Evolutionary conservation across 1,139 yeast species (phyloP).

Genomic region (Yarrowia galli): DNA sequence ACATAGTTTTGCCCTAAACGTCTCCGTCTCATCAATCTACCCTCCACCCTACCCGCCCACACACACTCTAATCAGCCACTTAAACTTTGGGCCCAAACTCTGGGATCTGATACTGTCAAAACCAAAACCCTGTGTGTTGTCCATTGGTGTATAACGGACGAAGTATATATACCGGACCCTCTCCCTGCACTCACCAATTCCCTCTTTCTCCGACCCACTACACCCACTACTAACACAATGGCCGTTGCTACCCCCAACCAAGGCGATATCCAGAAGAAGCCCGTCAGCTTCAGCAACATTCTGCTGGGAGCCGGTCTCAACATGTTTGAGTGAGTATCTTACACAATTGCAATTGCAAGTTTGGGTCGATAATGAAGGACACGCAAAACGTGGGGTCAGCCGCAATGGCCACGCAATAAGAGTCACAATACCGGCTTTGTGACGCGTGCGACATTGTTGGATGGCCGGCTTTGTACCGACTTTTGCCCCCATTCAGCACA

Average conservation of each 20-base stretch:
- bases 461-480: neutral
- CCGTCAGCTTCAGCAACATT: slow-evolving; percentile 86
- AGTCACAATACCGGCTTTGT: slow-evolving; percentile 5
- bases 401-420: neutral
- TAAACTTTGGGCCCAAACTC: slow-evolving; percentile 22
- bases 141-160: slow-evolving; percentile 12
- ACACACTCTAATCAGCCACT: slow-evolving; percentile 15
- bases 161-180: slow-evolving; percentile 20
- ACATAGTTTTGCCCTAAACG: neutral
- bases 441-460: neutral
- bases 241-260: slow-evolving; percentile 23
- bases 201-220: neutral
- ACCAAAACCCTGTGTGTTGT: slow-evolving; percentile 20
- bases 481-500: neutral
- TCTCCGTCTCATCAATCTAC: neutral
- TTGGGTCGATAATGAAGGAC: neutral
- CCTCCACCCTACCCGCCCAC: slow-evolving; percentile 29
- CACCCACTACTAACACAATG: slow-evolving; percentile 6
- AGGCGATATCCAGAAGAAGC: slow-evolving; percentile 68
- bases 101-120: slow-evolving; percentile 26
- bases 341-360: neutral
- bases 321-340: slow-evolving; percentile 71
- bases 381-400: neutral
- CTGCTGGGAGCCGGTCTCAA: slow-evolving; percentile 93
- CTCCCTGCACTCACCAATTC: slow-evolving; percentile 16